Conservation (phyloP, 2,329 filamentous ascomycete species). For the Cephalotrichum gorgonifer region DNA sequence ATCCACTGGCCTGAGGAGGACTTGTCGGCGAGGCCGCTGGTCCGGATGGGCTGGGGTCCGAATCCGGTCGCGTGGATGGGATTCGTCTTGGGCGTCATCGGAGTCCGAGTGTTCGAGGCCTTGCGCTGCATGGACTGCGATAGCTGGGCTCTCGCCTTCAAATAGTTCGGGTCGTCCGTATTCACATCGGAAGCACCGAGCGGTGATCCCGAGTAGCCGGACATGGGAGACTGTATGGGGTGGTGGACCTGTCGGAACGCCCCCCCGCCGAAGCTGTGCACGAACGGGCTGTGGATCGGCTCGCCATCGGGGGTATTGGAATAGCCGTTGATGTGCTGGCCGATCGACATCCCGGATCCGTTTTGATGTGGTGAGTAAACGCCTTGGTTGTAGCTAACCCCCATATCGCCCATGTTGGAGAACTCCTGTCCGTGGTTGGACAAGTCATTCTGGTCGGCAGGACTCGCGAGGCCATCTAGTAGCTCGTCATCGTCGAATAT, state of each 20-base stretch:
- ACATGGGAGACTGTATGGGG: slow-evolving; percentile 26
- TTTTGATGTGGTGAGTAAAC: slow-evolving; percentile 46
- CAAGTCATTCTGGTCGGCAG: slow-evolving; percentile 43
- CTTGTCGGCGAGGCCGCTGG: slow-evolving; percentile 63
- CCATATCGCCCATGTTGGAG: slow-evolving; percentile 40
- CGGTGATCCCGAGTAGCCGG: slow-evolving; percentile 25
- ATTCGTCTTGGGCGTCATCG: slow-evolving; percentile 80
- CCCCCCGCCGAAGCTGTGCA: slow-evolving; percentile 65
- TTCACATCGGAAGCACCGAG: slow-evolving; percentile 32
- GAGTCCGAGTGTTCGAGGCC: slow-evolving; percentile 63
- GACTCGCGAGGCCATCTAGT: slow-evolving; percentile 58
- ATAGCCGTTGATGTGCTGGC: slow-evolving; percentile 66
- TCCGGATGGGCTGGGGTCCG: slow-evolving; percentile 67
- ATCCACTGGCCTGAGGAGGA: slow-evolving; percentile 85
- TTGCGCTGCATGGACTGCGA: slow-evolving; percentile 60
- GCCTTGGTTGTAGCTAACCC: slow-evolving; percentile 45
- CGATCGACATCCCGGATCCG: slow-evolving; percentile 46
- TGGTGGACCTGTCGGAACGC: slow-evolving; percentile 64
- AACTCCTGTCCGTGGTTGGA: slow-evolving; percentile 47
- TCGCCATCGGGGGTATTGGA: slow-evolving; percentile 88
- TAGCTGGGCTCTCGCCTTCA: slow-evolving; percentile 51
- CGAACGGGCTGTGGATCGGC: slow-evolving; percentile 84
- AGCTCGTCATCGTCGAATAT: slow-evolving; percentile 84
- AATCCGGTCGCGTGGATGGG: slow-evolving; percentile 59
- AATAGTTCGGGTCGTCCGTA: slow-evolving; percentile 38